Conservation (phyloP, 2,329 filamentous ascomycete species). For the Fusarium sarcochroum region DNA sequence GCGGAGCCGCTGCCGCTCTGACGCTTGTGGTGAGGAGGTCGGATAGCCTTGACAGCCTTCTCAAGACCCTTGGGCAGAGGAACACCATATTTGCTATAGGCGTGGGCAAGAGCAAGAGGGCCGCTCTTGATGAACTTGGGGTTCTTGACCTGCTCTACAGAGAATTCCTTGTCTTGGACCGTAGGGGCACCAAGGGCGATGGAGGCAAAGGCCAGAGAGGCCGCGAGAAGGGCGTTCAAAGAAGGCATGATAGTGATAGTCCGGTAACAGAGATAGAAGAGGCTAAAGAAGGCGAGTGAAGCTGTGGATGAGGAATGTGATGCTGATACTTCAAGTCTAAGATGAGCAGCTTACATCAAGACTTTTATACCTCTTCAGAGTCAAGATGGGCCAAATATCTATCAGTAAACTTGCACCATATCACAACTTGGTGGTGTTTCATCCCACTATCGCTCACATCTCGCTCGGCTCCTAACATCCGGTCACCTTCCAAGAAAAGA, state of each 20-base stretch:
- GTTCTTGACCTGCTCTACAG: slow-evolving; percentile 56
- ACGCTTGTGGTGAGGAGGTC: slow-evolving; percentile 39
- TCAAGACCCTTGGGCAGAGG: slow-evolving; percentile 52
- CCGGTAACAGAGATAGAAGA: background rate
- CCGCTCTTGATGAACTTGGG: slow-evolving; percentile 53
- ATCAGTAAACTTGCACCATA: background rate
- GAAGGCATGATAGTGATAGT: slow-evolving; percentile 17
- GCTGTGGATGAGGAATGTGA: background rate
- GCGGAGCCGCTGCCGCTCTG: slow-evolving; percentile 49
- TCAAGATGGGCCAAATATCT: background rate
- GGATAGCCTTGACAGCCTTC: slow-evolving; percentile 44
- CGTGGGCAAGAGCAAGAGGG: slow-evolving; percentile 51
- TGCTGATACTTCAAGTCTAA: background rate
- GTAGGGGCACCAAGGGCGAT: slow-evolving; percentile 36
- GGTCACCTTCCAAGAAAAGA: slow-evolving; percentile 28
- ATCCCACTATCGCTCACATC: slow-evolving; percentile 1
- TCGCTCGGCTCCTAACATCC: slow-evolving; percentile 25
- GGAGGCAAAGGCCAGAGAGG: slow-evolving; percentile 43
- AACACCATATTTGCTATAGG: slow-evolving; percentile 56
- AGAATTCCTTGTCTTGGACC: slow-evolving; percentile 40
- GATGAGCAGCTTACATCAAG: background rate
- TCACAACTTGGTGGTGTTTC: slow-evolving; percentile 8
- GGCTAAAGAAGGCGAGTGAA: slow-evolving; percentile 1
- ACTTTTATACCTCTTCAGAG: background rate
- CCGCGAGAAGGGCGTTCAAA: slow-evolving; percentile 26